Conservation (phyloP, 1,139 yeast genomes). For the Pichia sp. region DNA sequence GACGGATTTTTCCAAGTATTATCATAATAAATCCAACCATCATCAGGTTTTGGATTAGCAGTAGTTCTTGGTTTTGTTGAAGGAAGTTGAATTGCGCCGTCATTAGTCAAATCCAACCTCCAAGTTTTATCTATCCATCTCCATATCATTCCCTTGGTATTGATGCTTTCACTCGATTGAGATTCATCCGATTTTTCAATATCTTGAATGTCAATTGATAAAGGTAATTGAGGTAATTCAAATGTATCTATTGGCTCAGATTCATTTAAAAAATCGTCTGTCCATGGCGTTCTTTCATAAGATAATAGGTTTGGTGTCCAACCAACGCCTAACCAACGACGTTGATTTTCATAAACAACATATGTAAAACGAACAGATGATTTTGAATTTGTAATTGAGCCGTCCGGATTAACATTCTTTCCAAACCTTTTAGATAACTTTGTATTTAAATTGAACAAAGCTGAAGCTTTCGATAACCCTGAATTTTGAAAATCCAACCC, state of each 20-base stretch:
- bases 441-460: conserved; percentile 30
- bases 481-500: conserved; percentile 75
- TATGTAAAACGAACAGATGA: conserved; percentile 80
- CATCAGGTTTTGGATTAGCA: conserved; percentile 71
- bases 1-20: conserved; percentile 92
- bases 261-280: conserved; percentile 89
- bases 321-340: conserved; percentile 96
- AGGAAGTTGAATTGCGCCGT: conserved; percentile 71
- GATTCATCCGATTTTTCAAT: conserved; percentile 36
- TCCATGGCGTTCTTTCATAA: conserved; percentile 94
- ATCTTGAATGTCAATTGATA: conserved; percentile 14
- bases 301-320: conserved; percentile 91
- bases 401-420: conserved; percentile 16
- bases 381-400: conserved; percentile 8
- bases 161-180: not conserved
- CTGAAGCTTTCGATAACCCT: conserved; percentile 27
- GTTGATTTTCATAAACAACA: conserved; percentile 90
- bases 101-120: conserved; percentile 84
- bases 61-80: conserved; percentile 61
- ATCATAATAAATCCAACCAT: conserved; percentile 83
- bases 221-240: conserved; percentile 55
- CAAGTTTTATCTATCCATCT: conserved; percentile 91
- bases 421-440: conserved; percentile 23
- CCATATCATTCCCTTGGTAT: conserved; percentile 60
- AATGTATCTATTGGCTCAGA: conserved; percentile 70